A percentile compares a stretch with the other conserved stretches of the same genome.
Evolutionary conservation across 2,329 filamentous ascomycete species (phyloP).

Genomic region (Pseudogymnoascus sp.): DNA sequence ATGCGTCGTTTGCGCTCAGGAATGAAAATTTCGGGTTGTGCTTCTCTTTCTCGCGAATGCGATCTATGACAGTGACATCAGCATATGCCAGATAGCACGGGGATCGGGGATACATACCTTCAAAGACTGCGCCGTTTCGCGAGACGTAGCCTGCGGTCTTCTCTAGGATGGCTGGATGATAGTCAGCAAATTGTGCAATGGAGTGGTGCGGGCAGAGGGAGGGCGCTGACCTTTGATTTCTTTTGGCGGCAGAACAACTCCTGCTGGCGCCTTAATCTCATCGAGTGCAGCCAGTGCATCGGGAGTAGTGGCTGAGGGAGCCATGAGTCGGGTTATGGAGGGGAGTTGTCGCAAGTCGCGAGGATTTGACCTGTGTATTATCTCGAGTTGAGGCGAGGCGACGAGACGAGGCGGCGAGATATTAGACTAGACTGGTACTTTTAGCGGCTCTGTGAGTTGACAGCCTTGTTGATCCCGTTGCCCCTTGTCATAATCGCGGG

Average conservation of each 20-base stretch:
- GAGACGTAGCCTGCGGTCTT: conserved; percentile 92
- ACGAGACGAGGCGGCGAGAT: conserved; percentile 1
- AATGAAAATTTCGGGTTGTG: conserved; percentile 90
- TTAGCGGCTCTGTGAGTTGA: conserved; percentile 1
- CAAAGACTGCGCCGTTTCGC: conserved; percentile 54
- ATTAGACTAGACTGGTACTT: conserved; percentile 1
- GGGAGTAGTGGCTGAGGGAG: conserved; percentile 38
- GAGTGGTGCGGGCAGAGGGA: conserved; percentile 27
- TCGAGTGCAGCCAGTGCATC: conserved; percentile 50
- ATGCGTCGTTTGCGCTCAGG: conserved; percentile 70
- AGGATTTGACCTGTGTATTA: not conserved
- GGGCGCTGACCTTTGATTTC: conserved; percentile 60
- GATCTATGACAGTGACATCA: conserved; percentile 43
- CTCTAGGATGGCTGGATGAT: conserved; percentile 59
- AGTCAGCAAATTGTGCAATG: conserved; percentile 20
- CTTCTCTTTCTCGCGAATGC: conserved; percentile 77
- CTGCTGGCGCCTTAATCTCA: conserved; percentile 69
- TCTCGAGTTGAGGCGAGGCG: conserved; percentile 5
- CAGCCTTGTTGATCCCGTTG: conserved; percentile 4
- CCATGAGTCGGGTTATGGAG: conserved; percentile 21
- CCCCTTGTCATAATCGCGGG: conserved; percentile 2
- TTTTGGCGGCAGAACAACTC: conserved; percentile 75
- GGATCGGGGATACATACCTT: conserved; percentile 42
- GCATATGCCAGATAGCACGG: not conserved
- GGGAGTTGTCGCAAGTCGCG: conserved; percentile 1